Conservation (phyloP, 805 yeast species). For the Zygoascus biomembranicola region DNA sequence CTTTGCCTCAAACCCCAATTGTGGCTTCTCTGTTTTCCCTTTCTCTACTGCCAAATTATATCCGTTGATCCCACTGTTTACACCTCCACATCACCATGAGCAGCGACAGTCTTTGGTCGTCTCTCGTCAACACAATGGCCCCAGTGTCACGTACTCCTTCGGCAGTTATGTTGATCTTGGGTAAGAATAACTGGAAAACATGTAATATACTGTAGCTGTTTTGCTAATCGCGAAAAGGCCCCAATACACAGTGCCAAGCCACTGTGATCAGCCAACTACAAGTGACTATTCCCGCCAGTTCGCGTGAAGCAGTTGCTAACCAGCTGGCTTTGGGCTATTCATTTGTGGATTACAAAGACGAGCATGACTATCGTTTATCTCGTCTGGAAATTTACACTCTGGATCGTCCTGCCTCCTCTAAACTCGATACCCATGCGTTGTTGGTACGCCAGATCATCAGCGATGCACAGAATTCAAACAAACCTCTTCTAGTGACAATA, state of each 20-base stretch:
- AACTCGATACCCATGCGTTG: conserved; percentile 8
- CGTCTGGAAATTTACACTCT: conserved; percentile 17
- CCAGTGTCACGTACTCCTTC: neutral
- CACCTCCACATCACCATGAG: neutral
- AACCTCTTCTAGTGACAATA: conserved; percentile 5
- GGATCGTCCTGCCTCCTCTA: conserved; percentile 6
- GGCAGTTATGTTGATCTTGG: neutral
- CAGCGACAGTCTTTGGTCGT: neutral
- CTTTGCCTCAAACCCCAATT: too few species aligned
- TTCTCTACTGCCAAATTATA: neutral
- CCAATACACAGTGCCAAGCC: conserved; percentile 1
- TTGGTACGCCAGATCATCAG: conserved; percentile 12
- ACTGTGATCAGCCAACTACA: neutral
- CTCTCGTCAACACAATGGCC: neutral
- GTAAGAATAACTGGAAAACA: neutral
- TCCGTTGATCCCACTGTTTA: neutral
- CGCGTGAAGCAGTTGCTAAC: conserved; percentile 7
- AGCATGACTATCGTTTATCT: conserved; percentile 17
- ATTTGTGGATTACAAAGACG: conserved; percentile 20
- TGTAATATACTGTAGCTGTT: too few species aligned
- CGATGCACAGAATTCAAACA: conserved; percentile 1
- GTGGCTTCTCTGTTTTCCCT: neutral
- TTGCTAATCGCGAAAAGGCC: neutral
- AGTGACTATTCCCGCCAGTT: neutral
- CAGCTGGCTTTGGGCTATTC: conserved; percentile 22